Conservation (phyloP, 495 filamentous ascomycete genomes). For the Aspergillus avenaceus region DNA sequence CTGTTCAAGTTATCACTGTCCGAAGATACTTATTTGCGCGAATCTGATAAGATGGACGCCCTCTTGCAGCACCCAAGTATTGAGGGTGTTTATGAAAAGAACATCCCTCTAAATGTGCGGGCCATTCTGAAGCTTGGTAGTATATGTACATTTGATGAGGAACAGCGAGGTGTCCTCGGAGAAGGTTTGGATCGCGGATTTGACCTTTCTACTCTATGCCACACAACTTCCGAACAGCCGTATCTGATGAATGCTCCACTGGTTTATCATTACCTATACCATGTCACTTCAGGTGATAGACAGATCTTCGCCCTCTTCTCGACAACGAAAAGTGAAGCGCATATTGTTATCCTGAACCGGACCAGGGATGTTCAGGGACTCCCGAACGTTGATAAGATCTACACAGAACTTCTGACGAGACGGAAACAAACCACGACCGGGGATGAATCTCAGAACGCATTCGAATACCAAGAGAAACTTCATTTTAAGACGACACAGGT, state of each 20-base stretch:
- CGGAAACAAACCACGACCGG: conserved; percentile 63
- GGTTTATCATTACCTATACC: conserved; percentile 85
- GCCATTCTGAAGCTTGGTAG: conserved; percentile 87
- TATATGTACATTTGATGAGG: conserved; percentile 92
- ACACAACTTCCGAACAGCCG: conserved; percentile 57
- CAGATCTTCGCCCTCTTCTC: conserved; percentile 95
- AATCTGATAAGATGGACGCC: conserved; percentile 72
- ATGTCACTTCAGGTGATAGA: conserved; percentile 81
- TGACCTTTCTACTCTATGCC: conserved; percentile 71
- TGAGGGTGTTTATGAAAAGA: conserved; percentile 94
- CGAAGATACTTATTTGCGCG: conserved; percentile 80
- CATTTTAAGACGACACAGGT: conserved; percentile 83
- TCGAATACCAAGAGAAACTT: conserved; percentile 83
- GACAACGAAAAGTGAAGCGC: conserved; percentile 69
- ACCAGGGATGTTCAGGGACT: conserved; percentile 73
- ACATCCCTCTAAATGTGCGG: conserved; percentile 77
- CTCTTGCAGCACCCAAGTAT: conserved; percentile 91
- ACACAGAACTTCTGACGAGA: conserved; percentile 66
- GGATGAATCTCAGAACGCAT: conserved; percentile 68
- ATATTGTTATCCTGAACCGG: conserved; percentile 81
- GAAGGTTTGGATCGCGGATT: conserved; percentile 93
- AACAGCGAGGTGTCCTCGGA: conserved; percentile 83
- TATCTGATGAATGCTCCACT: conserved; percentile 69
- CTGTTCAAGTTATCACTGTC: conserved; percentile 89
- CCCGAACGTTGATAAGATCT: conserved; percentile 88